These are phyloP conservation scores for Areca catechu DNA, from an alignment of 176 grass and related monocot species.

Conservation along the genomic window DNA sequence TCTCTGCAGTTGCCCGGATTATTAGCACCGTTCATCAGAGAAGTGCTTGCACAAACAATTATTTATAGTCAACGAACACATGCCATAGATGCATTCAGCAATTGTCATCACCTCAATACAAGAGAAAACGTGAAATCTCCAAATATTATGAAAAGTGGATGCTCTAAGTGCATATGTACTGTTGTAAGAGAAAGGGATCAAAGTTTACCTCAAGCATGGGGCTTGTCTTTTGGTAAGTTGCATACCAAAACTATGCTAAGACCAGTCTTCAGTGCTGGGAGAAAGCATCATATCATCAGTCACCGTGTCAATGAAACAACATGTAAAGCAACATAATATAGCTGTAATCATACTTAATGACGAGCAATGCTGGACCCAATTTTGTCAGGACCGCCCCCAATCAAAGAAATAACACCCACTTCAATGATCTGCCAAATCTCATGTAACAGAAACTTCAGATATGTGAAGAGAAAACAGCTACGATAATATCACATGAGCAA, in stretches of 20 bases:
- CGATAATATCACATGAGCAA: too few relatives aligned
- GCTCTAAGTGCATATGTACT: not conserved
- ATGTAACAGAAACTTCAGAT: not conserved
- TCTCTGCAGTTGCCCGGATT: slow-evolving; percentile 65
- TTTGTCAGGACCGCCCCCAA: slow-evolving; percentile 79
- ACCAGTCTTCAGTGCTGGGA: slow-evolving; percentile 70
- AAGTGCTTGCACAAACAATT: too few relatives aligned
- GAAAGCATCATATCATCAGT: not conserved
- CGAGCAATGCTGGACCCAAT: slow-evolving; percentile 77
- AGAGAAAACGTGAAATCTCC: not conserved
- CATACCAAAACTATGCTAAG: slow-evolving; percentile 71
- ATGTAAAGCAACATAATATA: not conserved
- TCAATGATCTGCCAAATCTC: slow-evolving; percentile 38
- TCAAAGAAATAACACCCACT: slow-evolving; percentile 67
- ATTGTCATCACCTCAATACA: not conserved
- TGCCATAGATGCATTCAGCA: not conserved
- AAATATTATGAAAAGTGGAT: not conserved
- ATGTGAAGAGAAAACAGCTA: too few relatives aligned
- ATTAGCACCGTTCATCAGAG: slow-evolving; percentile 1
- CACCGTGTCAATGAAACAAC: slow-evolving; percentile 1
- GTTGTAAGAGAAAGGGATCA: not conserved
- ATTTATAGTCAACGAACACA: not conserved
- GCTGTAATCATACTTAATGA: slow-evolving; percentile 41
- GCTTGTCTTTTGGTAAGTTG: slow-evolving; percentile 85
- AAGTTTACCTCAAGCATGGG: slow-evolving; percentile 62